phyloP scores from a whole-genome alignment of 306 rosid genomes.

The Fragaria iinumae region DNA sequence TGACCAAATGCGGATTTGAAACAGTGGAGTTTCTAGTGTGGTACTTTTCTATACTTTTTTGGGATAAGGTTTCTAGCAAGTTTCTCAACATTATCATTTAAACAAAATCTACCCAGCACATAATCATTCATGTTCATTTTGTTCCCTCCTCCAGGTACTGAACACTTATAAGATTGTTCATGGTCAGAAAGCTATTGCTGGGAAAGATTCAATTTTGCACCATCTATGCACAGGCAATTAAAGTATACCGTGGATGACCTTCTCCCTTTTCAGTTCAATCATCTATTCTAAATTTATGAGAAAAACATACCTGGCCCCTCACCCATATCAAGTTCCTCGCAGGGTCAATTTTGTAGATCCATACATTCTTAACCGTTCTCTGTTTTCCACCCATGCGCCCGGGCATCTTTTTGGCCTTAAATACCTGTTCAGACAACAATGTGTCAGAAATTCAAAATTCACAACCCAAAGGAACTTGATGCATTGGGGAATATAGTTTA shows the following conservation, averaged over 20 bases:
- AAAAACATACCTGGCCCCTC: conserved; percentile 79
- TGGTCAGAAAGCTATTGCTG: neutral
- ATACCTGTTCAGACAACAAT: conserved; percentile 52
- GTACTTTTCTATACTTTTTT: neutral
- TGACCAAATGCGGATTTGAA: neutral
- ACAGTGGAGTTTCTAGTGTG: neutral
- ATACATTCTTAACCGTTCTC: conserved; percentile 87
- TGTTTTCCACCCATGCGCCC: conserved; percentile 96
- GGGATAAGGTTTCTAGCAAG: neutral
- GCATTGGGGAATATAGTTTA: neutral
- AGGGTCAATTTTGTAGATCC: conserved; percentile 93
- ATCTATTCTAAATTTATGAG: conserved; percentile 2
- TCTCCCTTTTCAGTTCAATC: conserved; percentile 2
- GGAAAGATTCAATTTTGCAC: conserved; percentile 11
- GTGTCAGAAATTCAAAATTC: neutral
- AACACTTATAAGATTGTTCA: neutral
- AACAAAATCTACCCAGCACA: neutral
- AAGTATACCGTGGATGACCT: neutral
- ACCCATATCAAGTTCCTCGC: conserved; percentile 94
- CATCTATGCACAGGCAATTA: neutral
- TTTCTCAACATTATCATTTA: neutral
- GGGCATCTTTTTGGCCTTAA: conserved; percentile 80
- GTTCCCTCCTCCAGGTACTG: neutral
- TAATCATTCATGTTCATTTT: neutral
- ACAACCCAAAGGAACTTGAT: neutral